Conservation (phyloP, 495 filamentous ascomycete genomes). For the Neurospora tetrasperma region DNA sequence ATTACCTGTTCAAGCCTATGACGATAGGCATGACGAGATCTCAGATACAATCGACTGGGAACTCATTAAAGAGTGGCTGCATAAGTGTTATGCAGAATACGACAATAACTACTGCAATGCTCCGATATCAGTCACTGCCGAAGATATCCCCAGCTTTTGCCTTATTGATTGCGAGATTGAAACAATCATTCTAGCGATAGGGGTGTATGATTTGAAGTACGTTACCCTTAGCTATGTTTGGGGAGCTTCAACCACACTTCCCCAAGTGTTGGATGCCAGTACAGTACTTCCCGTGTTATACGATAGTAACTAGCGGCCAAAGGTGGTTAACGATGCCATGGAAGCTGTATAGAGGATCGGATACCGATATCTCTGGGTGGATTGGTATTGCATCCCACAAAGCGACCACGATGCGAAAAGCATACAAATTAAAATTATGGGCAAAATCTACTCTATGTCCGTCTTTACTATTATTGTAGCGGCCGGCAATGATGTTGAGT, state of each 20-base stretch:
- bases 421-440: not conserved
- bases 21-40: not conserved
- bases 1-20: not conserved
- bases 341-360: not conserved
- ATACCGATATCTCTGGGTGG: conserved; percentile 8
- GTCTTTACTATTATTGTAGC: not conserved
- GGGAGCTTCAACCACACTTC: not conserved
- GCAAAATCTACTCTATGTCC: not conserved
- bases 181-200: not conserved
- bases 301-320: not conserved
- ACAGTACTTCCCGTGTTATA: not conserved
- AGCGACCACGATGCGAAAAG: not conserved
- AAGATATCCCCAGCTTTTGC: not conserved
- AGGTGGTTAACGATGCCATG: conserved; percentile 4
- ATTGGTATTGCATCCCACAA: conserved; percentile 9
- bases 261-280: not conserved
- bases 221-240: conserved; percentile 1
- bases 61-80: not conserved
- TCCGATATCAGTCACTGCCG: too few relatives aligned
- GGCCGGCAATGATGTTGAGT: not conserved
- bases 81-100: too few relatives aligned
- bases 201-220: not conserved
- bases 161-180: not conserved
- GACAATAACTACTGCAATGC: too few relatives aligned
- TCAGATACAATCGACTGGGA: not conserved